These are phyloP conservation scores for Metarhizium robertsii DNA, from an alignment of 2,329 filamentous ascomycete genomes.

Conservation along the genomic window DNA sequence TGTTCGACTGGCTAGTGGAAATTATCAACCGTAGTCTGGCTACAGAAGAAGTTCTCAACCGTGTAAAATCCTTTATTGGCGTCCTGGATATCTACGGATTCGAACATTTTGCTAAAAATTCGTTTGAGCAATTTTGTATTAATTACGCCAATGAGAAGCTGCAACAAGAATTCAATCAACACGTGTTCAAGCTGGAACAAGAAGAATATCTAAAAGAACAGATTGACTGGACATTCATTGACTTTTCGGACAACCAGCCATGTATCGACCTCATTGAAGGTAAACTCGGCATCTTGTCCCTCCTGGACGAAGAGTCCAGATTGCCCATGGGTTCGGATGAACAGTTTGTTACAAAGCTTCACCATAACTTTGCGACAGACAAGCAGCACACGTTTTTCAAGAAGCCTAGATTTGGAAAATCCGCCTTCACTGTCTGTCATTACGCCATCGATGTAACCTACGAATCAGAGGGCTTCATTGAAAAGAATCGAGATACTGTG, in stretches of 20 bases:
- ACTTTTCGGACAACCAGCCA: slow-evolving; percentile 98
- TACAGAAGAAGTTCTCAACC: slow-evolving; percentile 73
- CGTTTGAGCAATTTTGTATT: slow-evolving; percentile 99
- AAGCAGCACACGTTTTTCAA: slow-evolving; percentile 98
- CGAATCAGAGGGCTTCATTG: slow-evolving; percentile 97
- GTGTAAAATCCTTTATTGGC: slow-evolving; percentile 86
- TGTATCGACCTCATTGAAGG: slow-evolving; percentile 98
- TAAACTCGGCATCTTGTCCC: slow-evolving; percentile 83
- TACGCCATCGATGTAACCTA: slow-evolving; percentile 98
- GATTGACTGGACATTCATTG: slow-evolving; percentile 99
- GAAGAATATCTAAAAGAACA: slow-evolving; percentile 94
- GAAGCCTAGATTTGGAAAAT: slow-evolving; percentile 96
- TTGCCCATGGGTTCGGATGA: slow-evolving; percentile 96
- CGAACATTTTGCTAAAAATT: slow-evolving; percentile 99
- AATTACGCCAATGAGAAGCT: slow-evolving; percentile 99
- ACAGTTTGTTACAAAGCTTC: slow-evolving; percentile 91
- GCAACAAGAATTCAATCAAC: slow-evolving; percentile 98
- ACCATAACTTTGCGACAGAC: slow-evolving; percentile 81
- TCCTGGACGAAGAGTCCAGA: slow-evolving; percentile 92
- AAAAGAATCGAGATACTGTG: slow-evolving; percentile 98
- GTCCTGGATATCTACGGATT: slow-evolving; percentile 99
- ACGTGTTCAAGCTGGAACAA: slow-evolving; percentile 98
- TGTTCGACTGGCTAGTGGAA: slow-evolving; percentile 99
- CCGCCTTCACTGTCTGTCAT: slow-evolving; percentile 94
- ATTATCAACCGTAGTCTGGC: slow-evolving; percentile 88